Conservation (phyloP, 208 protist species). For the Histomonas meleagridis region DNA sequence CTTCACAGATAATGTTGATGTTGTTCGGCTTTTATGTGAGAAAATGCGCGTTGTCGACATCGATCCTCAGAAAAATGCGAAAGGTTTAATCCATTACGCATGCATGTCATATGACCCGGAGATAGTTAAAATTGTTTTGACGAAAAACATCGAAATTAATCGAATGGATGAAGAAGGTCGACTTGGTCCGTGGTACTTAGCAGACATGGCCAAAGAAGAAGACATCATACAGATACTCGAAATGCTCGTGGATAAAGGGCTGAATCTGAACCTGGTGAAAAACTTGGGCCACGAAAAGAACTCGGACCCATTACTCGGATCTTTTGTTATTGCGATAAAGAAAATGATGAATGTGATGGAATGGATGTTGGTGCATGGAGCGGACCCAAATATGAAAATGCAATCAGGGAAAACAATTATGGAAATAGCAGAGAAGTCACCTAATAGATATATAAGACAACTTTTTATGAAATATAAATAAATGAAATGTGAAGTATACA, state of each 20-base stretch:
- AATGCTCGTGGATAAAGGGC: not conserved
- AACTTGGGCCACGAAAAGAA: too few relatives aligned
- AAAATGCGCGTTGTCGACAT: not conserved
- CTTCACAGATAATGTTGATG: not conserved
- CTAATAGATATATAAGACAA: too few relatives aligned
- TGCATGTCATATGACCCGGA: not conserved
- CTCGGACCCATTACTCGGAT: not conserved
- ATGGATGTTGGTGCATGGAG: not conserved
- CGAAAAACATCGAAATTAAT: conserved; percentile 14
- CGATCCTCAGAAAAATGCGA: not conserved
- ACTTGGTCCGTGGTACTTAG: not conserved
- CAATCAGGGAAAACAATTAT: too few relatives aligned
- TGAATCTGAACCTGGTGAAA: not conserved
- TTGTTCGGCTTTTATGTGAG: not conserved
- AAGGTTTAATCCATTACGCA: not conserved
- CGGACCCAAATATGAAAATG: not conserved
- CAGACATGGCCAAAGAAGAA: conserved; percentile 11
- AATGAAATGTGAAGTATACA: too few relatives aligned
- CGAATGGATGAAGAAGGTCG: not conserved
- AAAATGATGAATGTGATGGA: not conserved
- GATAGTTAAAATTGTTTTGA: not conserved
- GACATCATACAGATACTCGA: not conserved
- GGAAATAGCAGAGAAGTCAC: too few relatives aligned
- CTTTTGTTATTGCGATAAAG: not conserved
- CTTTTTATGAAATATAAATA: too few relatives aligned